A percentile compares a stretch with the other conserved stretches of the same genome.
Conservation (phyloP, 2,329 filamentous ascomycete genomes). For the Colletotrichum eleusines region DNA sequence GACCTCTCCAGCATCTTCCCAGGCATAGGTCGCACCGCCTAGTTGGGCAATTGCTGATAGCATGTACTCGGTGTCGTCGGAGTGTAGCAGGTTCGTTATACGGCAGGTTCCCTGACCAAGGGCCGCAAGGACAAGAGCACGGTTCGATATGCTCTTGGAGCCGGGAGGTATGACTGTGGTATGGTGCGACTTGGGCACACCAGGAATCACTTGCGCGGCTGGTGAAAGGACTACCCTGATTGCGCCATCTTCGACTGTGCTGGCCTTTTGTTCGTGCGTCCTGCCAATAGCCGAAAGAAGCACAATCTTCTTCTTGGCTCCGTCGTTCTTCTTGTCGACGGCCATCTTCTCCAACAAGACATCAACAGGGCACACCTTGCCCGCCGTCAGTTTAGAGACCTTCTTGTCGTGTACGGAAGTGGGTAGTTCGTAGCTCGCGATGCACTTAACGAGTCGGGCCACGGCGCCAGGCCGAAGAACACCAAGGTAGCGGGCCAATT, state of each 20-base stretch:
- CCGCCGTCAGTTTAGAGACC: conserved; percentile 84
- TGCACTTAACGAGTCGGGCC: conserved; percentile 89
- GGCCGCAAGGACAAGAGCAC: conserved; percentile 92
- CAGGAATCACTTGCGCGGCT: conserved; percentile 79
- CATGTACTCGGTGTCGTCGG: conserved; percentile 98
- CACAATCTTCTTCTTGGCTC: conserved; percentile 94
- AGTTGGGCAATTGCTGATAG: conserved; percentile 88
- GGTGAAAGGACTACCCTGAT: conserved; percentile 88
- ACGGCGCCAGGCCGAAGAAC: conserved; percentile 88
- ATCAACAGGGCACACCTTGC: conserved; percentile 89
- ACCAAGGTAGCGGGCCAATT: conserved; percentile 89
- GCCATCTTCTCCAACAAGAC: conserved; percentile 92
- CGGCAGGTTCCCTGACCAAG: conserved; percentile 87
- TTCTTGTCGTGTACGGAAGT: conserved; percentile 87
- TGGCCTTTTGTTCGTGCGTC: conserved; percentile 89
- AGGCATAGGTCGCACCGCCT: conserved; percentile 88
- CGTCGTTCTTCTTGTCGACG: conserved; percentile 98
- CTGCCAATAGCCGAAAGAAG: conserved; percentile 90
- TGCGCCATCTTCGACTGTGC: conserved; percentile 85
- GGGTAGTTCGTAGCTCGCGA: conserved; percentile 92
- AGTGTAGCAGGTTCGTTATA: conserved; percentile 93
- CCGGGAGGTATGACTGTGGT: conserved; percentile 89
- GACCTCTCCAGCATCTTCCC: conserved; percentile 94
- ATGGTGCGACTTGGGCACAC: conserved; percentile 73
- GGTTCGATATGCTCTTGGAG: conserved; percentile 97